Conservation (phyloP, 2,329 filamentous ascomycete species). For the Penicillium aurantiogriseum region DNA sequence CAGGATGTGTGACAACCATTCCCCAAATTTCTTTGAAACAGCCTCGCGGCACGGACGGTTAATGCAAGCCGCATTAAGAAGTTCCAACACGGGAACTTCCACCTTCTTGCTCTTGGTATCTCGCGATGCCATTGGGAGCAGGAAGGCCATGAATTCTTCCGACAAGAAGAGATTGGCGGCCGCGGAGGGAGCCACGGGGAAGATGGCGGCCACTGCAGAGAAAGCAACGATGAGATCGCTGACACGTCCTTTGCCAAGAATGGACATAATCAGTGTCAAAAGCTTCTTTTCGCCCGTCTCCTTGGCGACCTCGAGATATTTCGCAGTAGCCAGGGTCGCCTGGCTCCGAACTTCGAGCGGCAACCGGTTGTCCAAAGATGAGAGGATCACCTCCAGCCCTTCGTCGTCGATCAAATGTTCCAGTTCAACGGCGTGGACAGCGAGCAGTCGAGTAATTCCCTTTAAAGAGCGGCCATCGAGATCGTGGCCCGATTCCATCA, state of each 20-base stretch:
- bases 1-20: conserved; percentile 84
- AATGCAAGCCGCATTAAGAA: conserved; percentile 89
- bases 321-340: conserved; percentile 76
- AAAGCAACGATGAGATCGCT: conserved; percentile 91
- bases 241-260: conserved; percentile 71
- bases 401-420: conserved; percentile 60
- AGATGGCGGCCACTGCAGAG: conserved; percentile 84
- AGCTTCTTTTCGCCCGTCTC: conserved; percentile 70
- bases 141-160: conserved; percentile 76
- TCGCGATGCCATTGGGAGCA: conserved; percentile 73
- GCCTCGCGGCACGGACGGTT: conserved; percentile 77
- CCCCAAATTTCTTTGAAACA: conserved; percentile 77
- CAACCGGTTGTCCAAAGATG: conserved; percentile 80
- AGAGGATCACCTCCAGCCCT: conserved; percentile 79
- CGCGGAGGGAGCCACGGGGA: conserved; percentile 76
- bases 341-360: conserved; percentile 72
- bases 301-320: conserved; percentile 75
- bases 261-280: conserved; percentile 69
- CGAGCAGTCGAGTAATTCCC: conserved; percentile 58
- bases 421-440: conserved; percentile 53
- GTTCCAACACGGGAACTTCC: conserved; percentile 80
- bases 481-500: conserved; percentile 89
- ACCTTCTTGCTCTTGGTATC: conserved; percentile 83
- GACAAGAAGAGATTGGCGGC: conserved; percentile 79
- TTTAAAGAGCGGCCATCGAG: conserved; percentile 61